Percentiles rank a stretch among this genome's conserved stretches.
phyloP scores from a whole-genome alignment of 2,329 filamentous ascomycete genomes.

The Fusarium fracticaudum region DNA sequence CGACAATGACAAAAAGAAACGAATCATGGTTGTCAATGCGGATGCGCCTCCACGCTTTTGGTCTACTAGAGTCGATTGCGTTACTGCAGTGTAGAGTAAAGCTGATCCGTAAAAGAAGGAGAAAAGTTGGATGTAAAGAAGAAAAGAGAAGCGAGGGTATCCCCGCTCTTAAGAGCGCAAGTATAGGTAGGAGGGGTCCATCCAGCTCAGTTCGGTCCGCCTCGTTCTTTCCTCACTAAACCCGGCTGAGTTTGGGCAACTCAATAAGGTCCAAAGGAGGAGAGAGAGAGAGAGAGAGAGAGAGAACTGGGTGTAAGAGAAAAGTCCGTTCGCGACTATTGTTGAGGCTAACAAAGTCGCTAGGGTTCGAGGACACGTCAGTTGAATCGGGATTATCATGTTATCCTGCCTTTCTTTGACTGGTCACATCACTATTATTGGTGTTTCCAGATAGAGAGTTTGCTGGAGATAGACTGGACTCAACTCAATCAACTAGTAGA shows the following conservation, averaged over 20 bases:
- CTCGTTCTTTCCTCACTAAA: constrained; percentile 9
- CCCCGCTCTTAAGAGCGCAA: constrained; percentile 17
- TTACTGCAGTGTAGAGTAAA: not conserved
- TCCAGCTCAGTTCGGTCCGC: constrained; percentile 2
- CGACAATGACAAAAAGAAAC: constrained; percentile 19
- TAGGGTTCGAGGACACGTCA: not conserved
- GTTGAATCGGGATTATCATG: not conserved
- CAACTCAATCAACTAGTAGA: constrained; percentile 6
- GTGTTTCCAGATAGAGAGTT: not conserved
- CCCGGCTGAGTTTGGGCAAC: constrained; percentile 1
- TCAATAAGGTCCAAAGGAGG: not conserved
- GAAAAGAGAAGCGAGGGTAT: constrained; percentile 12
- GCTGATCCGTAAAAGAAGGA: not conserved
- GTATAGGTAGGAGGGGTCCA: constrained; percentile 24
- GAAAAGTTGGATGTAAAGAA: constrained; percentile 23
- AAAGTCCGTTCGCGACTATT: constrained; percentile 1
- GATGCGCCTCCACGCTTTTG: not conserved
- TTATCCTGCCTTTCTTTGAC: not conserved
- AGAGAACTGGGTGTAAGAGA: not conserved
- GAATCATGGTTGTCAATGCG: not conserved
- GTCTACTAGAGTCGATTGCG: not conserved
- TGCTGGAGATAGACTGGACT: not conserved
- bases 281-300: not conserved
- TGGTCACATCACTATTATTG: not conserved
- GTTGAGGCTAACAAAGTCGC: not conserved